Evolutionary conservation across 2,329 filamentous ascomycete genomes (phyloP), one percentile per base, ranked within the genome.

Genomic region (Mycogone perniciosa): DNA sequence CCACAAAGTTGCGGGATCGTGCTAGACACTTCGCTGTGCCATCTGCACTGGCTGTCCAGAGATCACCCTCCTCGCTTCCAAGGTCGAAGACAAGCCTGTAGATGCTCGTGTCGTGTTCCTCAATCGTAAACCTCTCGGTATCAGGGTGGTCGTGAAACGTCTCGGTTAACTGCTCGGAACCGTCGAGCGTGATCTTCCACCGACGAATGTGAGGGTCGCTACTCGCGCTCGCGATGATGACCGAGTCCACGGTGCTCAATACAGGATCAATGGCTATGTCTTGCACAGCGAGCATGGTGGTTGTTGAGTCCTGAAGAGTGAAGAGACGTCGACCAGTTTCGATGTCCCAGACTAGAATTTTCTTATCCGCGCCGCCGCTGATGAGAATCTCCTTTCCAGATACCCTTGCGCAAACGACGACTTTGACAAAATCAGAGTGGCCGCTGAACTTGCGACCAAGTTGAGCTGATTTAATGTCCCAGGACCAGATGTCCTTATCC

Each of bases 1-100:
- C 70, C 42, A 78, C 79, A 76, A 89, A 96, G 13, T 76, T 76
- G 42, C 79, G 81, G 27, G 76, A 72, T 47, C 90, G 77, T 1
- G 84, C 77, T 7, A 96, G 76, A 59, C 89, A 91, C 66, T 92
- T 93, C 2, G 84, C 84, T 0, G 86, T 90, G 59, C 89, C 93
- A 66, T 99, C 93, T 4, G 89, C 90, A 54, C 89, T 96, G 5
- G 91, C 87, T 6, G 92, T 96, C 90, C 90, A 97, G 10, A 96
- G 71, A 60, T 96, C 88, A 31, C 79, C 82, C 9, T 80, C 77
- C 6, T 82, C 81, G 33, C 70, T 71, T 5, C 74, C 71, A 11
- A 67, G 63, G 56, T 90, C 86, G 60, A 95, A 95, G 20, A 80
- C 72, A 10, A 97, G 71, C 57, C 80, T 84, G 69, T 96, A 95